Percentiles rank a stretch among this genome's conserved stretches.
Evolutionary conservation across 768 basidiomycete genomes (phyloP).

Genomic region (Antrodiella citrinella): DNA sequence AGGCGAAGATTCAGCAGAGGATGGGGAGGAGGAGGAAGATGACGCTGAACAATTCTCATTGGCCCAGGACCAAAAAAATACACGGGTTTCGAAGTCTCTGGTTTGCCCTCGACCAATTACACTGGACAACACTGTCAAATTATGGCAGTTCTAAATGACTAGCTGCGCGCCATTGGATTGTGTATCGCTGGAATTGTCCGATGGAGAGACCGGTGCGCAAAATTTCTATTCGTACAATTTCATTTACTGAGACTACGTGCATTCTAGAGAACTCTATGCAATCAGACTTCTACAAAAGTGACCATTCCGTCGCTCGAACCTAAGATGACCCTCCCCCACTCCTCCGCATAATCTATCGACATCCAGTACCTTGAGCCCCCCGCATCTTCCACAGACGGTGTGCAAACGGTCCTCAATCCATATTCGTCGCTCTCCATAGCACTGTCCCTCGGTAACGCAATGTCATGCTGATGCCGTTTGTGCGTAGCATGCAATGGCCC

Average conservation of each 20-base stretch:
- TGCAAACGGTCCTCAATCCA: constrained; percentile 1
- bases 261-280: too few relatives aligned
- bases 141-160: neutral
- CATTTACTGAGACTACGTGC: too few relatives aligned
- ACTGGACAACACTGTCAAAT: too few relatives aligned
- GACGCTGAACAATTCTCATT: neutral
- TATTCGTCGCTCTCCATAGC: constrained; percentile 1
- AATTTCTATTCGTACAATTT: too few relatives aligned
- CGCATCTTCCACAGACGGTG: neutral
- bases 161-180: too few relatives aligned
- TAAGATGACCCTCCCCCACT: constrained; percentile 41
- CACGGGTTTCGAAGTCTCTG: neutral
- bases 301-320: constrained; percentile 43
- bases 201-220: too few relatives aligned
- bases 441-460: constrained; percentile 10
- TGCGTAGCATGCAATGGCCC: constrained; percentile 28
- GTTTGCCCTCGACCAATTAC: neutral
- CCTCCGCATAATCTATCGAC: constrained; percentile 56
- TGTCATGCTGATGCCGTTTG: neutral
- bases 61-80: neutral
- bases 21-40: neutral
- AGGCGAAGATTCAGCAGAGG: neutral
- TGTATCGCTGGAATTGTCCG: too few relatives aligned
- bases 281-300: constrained; percentile 25
- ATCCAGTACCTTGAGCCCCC: constrained; percentile 35